Evolutionary conservation across 1,284 basidiomycete species (phyloP), one percentile per base, ranked within the genome.

Genomic region (Xanthoconium separans): DNA sequence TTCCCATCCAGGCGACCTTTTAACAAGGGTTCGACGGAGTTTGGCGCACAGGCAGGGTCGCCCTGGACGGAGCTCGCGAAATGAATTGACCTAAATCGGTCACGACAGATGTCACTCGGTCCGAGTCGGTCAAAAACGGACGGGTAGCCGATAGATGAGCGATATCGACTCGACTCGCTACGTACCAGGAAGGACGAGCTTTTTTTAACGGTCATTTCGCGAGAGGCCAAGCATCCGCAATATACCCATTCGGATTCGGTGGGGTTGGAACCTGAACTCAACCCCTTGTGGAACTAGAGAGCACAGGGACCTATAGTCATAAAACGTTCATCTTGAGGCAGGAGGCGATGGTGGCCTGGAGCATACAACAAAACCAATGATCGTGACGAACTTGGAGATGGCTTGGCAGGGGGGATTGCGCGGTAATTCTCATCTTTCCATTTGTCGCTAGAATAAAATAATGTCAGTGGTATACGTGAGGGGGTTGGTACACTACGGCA

Each of bases 71-170:
- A 47, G n/a, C 27, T 42, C 36, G 40, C 36, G 45, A 56, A 47
- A 56, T 61, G 50, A 58, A 50, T 22, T 44, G 40, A 40, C 52
- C 41, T 42, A 52, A 62, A 54, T 37, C 27, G 16, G 18, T 9
- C 29, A 5, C 7, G 40, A 22, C 12, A 22, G 9, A 18, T 39
- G 39, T 31, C 42, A 13, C 31, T 41, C 12, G 27, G 22, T 33
- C 33, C 20, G 29, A 44, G n/a, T 41, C 12, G 27, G 22, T 33
- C 33, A 20, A 31, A 44, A 20, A 31, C 36, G 29, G 41, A 27
- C 37, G n/a, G 22, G 20, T 36, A 33, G 7, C 33, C 18, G 31
- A 47, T 36, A 34, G 18, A 29, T n/a, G 20, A 22, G 36, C 24
- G 41, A 48, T 16, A 43, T 15, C 40, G 18, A 30, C 18, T 31